A percentile compares a stretch with the other conserved stretches of the same genome.
Evolutionary conservation across 441 rosid species (phyloP).

Genomic region (Gossypium schwendimanii): DNA sequence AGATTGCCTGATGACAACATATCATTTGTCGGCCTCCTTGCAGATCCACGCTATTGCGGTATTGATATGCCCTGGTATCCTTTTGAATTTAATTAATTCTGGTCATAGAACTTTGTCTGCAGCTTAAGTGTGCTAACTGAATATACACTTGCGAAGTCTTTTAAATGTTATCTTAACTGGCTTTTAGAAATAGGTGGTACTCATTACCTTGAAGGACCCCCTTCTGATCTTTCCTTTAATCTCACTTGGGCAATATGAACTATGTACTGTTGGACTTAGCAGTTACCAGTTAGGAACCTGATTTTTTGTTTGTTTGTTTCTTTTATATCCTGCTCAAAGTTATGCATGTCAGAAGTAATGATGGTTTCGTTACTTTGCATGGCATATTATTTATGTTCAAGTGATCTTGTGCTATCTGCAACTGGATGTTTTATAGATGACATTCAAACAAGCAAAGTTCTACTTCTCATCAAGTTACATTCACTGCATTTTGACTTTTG

Average conservation of each 20-base stretch:
- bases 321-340: not conserved
- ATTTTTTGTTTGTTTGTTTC: conserved; percentile 13
- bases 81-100: conserved; percentile 24
- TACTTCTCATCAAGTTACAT: conserved; percentile 13
- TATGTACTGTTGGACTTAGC: not conserved
- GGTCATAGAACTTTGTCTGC: conserved; percentile 10
- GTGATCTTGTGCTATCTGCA: conserved; percentile 17
- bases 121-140: not conserved
- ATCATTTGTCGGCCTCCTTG: conserved; percentile 91
- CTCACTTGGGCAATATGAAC: not conserved
- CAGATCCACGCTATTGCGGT: conserved; percentile 96
- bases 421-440: not conserved
- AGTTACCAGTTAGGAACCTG: not conserved
- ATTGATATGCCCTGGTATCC: conserved; percentile 39
- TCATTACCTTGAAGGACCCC: not conserved
- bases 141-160: not conserved
- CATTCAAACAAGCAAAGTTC: conserved; percentile 11
- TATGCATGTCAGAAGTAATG: not conserved
- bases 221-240: not conserved
- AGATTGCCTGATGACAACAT: conserved; percentile 62
- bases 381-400: not conserved
- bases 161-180: not conserved
- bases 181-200: not conserved
- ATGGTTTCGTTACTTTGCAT: not conserved
- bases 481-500: conserved; percentile 12